A percentile compares a stretch with the other conserved stretches of the same genome.
Conservation (phyloP, 345 rosid genomes). For the Rhizophora mangle region DNA sequence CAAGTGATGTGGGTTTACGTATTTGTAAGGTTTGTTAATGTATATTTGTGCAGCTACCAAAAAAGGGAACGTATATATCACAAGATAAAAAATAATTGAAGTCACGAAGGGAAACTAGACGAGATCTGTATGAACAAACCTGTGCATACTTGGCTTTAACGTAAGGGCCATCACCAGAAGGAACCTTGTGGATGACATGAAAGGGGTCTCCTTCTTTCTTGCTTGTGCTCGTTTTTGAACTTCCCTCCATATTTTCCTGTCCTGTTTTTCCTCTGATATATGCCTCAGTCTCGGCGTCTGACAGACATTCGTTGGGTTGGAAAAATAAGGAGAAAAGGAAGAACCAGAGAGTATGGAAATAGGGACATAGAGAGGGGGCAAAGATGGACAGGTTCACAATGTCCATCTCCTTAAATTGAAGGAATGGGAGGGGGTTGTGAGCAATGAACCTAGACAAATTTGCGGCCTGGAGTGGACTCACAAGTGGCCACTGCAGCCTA, state of each 20-base stretch:
- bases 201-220: conserved; percentile 17
- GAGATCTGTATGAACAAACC: conserved; percentile 29
- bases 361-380: no score
- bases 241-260: conserved; percentile 9
- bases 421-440: no score
- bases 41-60: no score
- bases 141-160: conserved; percentile 86
- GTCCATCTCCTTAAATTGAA: background rate
- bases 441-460: background rate
- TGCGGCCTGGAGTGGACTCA: no score
- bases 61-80: no score
- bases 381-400: background rate
- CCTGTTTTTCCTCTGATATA: background rate
- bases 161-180: conserved; percentile 81
- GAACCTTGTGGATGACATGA: conserved; percentile 75
- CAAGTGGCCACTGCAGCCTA: no score
- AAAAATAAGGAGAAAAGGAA: background rate
- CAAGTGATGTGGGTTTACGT: no score
- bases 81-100: no score
- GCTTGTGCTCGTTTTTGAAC: conserved; percentile 3
- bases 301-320: background rate
- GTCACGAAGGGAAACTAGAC: background rate
- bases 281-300: no score
- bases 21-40: no score
- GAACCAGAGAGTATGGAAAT: background rate